These are phyloP conservation scores for Agaricus sinodeliciosus DNA, from an alignment of 768 basidiomycete genomes.

Conservation along the genomic window DNA sequence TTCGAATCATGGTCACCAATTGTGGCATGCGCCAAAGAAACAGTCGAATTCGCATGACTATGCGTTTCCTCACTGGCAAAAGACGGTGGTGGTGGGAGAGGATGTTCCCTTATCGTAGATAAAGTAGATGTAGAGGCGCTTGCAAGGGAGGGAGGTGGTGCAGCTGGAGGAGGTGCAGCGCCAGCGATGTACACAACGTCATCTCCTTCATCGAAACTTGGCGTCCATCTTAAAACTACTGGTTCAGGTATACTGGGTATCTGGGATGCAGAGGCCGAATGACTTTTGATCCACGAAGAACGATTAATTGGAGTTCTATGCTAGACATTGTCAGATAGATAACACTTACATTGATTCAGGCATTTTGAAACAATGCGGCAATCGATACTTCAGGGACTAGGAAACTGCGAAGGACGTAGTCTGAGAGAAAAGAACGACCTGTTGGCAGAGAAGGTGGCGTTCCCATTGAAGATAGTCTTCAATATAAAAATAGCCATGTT, in stretches of 20 bases:
- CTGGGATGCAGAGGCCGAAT: not conserved
- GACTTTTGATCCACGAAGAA: not conserved
- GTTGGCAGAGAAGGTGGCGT: not conserved
- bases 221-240: slow-evolving; percentile 4
- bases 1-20: not conserved
- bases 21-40: slow-evolving; percentile 5
- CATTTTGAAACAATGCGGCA: not conserved
- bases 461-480: not conserved
- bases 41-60: not conserved
- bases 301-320: not conserved
- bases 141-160: not conserved
- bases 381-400: not conserved
- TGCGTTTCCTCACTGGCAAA: not conserved
- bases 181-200: slow-evolving; percentile 8
- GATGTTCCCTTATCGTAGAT: not conserved
- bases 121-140: not conserved
- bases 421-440: not conserved
- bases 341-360: not conserved
- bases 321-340: not conserved
- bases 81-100: not conserved
- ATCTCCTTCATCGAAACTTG: slow-evolving; percentile 7
- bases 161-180: not conserved
- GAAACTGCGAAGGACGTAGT: not conserved
- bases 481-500: not conserved
- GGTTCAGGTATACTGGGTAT: slow-evolving; percentile 9